These are phyloP conservation scores for Trichoderma sp. DNA, from an alignment of 2,329 filamentous ascomycete genomes.

Conservation along the genomic window DNA sequence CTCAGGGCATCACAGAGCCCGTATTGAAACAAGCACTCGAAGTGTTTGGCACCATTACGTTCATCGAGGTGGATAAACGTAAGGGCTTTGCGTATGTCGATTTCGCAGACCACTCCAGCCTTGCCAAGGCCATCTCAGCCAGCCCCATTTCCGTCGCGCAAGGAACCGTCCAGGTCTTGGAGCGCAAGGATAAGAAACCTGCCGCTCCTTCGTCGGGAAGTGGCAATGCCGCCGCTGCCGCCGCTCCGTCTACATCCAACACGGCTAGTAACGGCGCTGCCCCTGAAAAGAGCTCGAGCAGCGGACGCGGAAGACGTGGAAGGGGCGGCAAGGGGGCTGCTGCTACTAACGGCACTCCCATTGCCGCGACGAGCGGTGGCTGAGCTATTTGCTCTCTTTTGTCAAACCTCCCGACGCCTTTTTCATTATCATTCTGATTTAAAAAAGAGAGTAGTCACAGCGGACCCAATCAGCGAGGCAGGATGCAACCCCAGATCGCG, in stretches of 20 bases:
- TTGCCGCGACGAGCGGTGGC: slow-evolving; percentile 17
- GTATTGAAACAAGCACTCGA: slow-evolving; percentile 72
- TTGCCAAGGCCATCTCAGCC: slow-evolving; percentile 76
- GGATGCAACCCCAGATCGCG: neutral
- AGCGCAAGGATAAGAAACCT: slow-evolving; percentile 65
- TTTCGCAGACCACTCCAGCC: slow-evolving; percentile 68
- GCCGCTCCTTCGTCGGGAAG: slow-evolving; percentile 22
- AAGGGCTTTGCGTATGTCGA: slow-evolving; percentile 95
- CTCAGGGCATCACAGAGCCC: slow-evolving; percentile 85
- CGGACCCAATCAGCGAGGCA: neutral
- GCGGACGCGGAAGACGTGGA: slow-evolving; percentile 34
- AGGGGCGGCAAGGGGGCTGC: slow-evolving; percentile 29
- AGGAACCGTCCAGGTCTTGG: slow-evolving; percentile 81
- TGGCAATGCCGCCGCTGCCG: slow-evolving; percentile 21
- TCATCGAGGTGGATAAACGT: slow-evolving; percentile 88
- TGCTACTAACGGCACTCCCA: slow-evolving; percentile 12
- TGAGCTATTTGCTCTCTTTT: slow-evolving; percentile 11
- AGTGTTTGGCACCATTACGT: slow-evolving; percentile 68
- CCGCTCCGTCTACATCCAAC: slow-evolving; percentile 22
- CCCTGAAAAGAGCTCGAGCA: slow-evolving; percentile 31
- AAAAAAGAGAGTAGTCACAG: neutral
- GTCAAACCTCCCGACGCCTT: neutral
- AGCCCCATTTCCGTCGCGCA: slow-evolving; percentile 81
- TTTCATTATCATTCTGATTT: neutral
- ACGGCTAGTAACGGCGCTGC: slow-evolving; percentile 8